phyloP scores from a whole-genome alignment of 2,329 filamentous ascomycete genomes.

The Dactylonectria estremocensis region DNA sequence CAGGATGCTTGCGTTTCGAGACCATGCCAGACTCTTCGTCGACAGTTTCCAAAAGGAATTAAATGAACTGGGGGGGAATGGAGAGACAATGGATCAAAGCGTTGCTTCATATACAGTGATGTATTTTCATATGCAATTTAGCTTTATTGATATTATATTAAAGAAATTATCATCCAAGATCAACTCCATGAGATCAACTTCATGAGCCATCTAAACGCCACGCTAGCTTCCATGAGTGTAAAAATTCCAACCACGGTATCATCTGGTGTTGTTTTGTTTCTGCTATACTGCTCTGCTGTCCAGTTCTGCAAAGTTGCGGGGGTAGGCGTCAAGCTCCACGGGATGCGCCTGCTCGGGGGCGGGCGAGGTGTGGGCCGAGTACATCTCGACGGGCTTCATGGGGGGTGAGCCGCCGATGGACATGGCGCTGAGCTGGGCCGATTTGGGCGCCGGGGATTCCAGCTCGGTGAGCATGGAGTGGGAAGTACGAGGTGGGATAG shows the following conservation, averaged over 20 bases:
- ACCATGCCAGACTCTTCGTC: too few species aligned
- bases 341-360: background rate
- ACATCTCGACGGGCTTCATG: background rate
- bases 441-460: background rate
- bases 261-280: background rate
- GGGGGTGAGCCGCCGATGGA: background rate
- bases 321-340: slow-evolving; percentile 15
- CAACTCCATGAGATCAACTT: background rate
- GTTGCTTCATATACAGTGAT: too few species aligned
- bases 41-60: too few species aligned
- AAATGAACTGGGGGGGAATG: too few species aligned
- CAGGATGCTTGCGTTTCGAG: too few species aligned
- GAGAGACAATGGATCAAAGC: too few species aligned
- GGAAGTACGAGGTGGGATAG: background rate
- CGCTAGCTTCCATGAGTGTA: background rate
- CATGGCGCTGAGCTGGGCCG: background rate
- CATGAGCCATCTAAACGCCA: background rate
- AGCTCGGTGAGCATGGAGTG: background rate
- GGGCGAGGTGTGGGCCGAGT: background rate
- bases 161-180: background rate
- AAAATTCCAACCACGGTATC: background rate
- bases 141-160: background rate
- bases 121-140: background rate
- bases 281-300: slow-evolving; percentile 9
- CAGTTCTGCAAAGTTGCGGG: background rate